Evolutionary conservation across 306 rosid species (phyloP).

Genomic region (Pueraria montana): DNA sequence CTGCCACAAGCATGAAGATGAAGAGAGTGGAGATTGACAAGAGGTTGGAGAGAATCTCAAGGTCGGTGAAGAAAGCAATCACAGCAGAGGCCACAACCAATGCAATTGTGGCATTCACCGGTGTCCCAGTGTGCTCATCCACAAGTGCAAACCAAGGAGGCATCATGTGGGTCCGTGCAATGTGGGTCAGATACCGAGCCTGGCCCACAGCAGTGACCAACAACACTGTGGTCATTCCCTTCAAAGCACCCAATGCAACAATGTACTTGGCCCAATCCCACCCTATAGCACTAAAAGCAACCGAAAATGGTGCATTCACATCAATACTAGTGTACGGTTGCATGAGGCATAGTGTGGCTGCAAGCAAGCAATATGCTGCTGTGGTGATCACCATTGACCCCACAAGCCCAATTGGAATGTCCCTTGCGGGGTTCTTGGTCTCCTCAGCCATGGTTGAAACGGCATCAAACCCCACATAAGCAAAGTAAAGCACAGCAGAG

Average conservation of each 20-base stretch:
- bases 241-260: slow-evolving; percentile 70
- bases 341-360: slow-evolving; percentile 76
- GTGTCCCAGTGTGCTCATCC: slow-evolving; percentile 66
- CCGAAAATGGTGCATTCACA: slow-evolving; percentile 62
- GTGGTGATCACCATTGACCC: slow-evolving; percentile 70
- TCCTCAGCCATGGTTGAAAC: slow-evolving; percentile 18
- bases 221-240: slow-evolving; percentile 81
- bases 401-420: not conserved
- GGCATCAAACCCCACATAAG: slow-evolving; percentile 9
- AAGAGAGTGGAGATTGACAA: slow-evolving; percentile 22
- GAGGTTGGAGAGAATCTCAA: slow-evolving; percentile 7
- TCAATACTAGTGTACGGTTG: slow-evolving; percentile 30
- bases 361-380: slow-evolving; percentile 55
- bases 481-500: not conserved
- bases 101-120: slow-evolving; percentile 64
- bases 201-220: slow-evolving; percentile 70
- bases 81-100: slow-evolving; percentile 59
- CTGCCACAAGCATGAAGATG: slow-evolving; percentile 72
- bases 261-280: slow-evolving; percentile 81
- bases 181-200: slow-evolving; percentile 80
- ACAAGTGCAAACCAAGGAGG: slow-evolving; percentile 77
- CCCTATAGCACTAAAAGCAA: slow-evolving; percentile 68
- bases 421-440: slow-evolving; percentile 16
- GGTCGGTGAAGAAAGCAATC: slow-evolving; percentile 12
- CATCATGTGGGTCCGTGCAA: slow-evolving; percentile 81